Base-by-base conservation (phyloP, 306 rosid genomes). In the Acacia crassicarpa region DNA sequence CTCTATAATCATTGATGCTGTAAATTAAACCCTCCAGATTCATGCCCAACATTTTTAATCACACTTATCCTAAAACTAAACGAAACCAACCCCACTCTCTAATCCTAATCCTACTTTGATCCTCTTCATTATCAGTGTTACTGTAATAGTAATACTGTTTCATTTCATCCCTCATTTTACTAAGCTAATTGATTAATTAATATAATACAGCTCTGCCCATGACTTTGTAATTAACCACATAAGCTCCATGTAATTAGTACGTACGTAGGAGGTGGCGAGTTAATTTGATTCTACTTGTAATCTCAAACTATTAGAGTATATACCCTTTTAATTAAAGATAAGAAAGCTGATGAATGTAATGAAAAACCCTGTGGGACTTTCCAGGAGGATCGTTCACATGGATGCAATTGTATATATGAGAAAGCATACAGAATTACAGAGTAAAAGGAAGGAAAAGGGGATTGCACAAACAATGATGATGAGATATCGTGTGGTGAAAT, bases 1-100 rank as follows among this genome's bases (percentile, higher is more conserved):
- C 30, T 13, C 27, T 27, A 27, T 27, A 92, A 90, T 89, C 90
- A 94, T 94, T 92, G 91, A 88, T 74, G 88, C 89, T 71, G 96
- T 90, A 91, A 87, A 62, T 78, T 38, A 38, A 38, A 38, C 80
- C 80, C 80, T 72, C 74, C 78, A 85, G 84, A 82, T 86, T 86
- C 92, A 89, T 81, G 87, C 85, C 87, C 75, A 56, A 77, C 82
- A 88, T 74, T 78, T 25, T 8, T 35, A 17, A 66, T 66, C 71
- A 16, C 30, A 84, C 83, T 66, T 32, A 65, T 65, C 41, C 40
- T 14, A 14, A 48, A 48, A 12, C 53, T 32, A 14, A 87, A 80
- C 59, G 59, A 68, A 75, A 49, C 82, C 6, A 13, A 25, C 17
- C 67, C 67, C 67, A 63, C 40, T 25, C 68, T 30, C 68, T 63